A percentile compares a stretch with the other conserved stretches of the same genome.
These are phyloP conservation scores for Sambucus nigra DNA, from an alignment of 129 eudicot genomes.

Conservation along the genomic window DNA sequence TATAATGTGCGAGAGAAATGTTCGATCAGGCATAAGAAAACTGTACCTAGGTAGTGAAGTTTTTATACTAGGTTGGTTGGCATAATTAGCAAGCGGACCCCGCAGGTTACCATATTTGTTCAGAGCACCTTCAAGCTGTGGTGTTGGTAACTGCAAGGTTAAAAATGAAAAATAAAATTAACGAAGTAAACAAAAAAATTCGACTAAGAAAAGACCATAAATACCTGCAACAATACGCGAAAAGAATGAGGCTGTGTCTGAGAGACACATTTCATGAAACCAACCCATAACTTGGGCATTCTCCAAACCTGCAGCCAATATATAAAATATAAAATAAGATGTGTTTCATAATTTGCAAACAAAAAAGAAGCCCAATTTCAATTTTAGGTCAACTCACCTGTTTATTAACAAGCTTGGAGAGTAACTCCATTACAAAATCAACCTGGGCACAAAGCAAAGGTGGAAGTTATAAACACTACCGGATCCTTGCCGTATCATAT, in stretches of 20 bases:
- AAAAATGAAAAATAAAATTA: constrained; percentile 23
- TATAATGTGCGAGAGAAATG: no score
- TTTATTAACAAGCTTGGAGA: constrained; percentile 72
- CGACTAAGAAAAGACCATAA: not conserved
- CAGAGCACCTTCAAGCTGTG: constrained; percentile 86
- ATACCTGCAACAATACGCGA: constrained; percentile 69
- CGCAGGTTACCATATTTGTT: constrained; percentile 65
- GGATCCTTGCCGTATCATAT: not conserved
- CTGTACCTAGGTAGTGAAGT: constrained; percentile 67
- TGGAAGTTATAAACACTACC: not conserved
- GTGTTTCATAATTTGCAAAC: not conserved
- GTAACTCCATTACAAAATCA: constrained; percentile 86
- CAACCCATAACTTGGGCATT: constrained; percentile 91
- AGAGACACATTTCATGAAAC: constrained; percentile 84
- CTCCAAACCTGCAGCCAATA: constrained; percentile 61
- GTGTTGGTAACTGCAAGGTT: constrained; percentile 79
- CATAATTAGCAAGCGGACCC: constrained; percentile 66
- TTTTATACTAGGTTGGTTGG: constrained; percentile 51
- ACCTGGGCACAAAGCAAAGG: constrained; percentile 33
- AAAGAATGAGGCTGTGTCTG: constrained; percentile 96
- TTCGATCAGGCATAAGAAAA: not conserved
- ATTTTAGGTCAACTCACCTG: constrained; percentile 47
- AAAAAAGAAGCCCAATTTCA: not conserved
- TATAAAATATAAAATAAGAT: constrained; percentile 15
- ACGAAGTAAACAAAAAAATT: constrained; percentile 7